Base-by-base conservation (phyloP, 2,329 filamentous ascomycete genomes). In the Aureobasidium pullulans region DNA sequence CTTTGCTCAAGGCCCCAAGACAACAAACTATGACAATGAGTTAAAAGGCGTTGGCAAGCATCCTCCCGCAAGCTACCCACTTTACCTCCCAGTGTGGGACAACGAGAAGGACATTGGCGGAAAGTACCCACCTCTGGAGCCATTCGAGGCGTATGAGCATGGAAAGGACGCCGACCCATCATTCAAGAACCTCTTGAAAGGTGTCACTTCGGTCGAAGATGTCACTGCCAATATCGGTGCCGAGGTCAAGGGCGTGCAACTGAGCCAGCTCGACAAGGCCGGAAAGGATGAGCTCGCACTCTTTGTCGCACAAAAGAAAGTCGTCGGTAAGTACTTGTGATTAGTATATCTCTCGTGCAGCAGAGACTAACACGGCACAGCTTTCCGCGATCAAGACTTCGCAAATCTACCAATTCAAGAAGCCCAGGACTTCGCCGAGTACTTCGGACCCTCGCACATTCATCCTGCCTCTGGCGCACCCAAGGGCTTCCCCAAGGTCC, bases 361-460 rank as follows among this genome's bases (percentile, higher is more conserved):
- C 32, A 13, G 40, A 13, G 29, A 44, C 8, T 56, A 49, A 58
- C 59, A 32, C 7, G 4, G 29, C 2, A 64, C 15, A 77, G 82
- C 86, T 34, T 92, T 93, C 79, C 84, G 88, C 28, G 79, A 85
- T 67, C 89, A 92, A 69, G 86, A 92, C 64, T 74, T 80, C 44
- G 78, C 78, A 43, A 72, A 88, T 64, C 77, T 90, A 10, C 81
- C 87, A 7, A 90, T 92, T 67, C 71, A 82, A 31, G 79, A 89
- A 8, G 88, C 86, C 1, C 77, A 90, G 39, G 79, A 86, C 19
- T 85, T 84, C 64, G 88, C 84, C 52, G 79, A 82, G 56, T 91
- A 92, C 75, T 94, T 91, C 68, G 89, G 89, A 48, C 84, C 87
- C 8, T 87, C 88, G 66, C 89, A 94, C 74, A 89, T 93, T 60